A percentile compares a stretch with the other conserved stretches of the same genome.
phyloP scores from a whole-genome alignment of 805 yeast species.

The Nakazawaea molendinolei region DNA sequence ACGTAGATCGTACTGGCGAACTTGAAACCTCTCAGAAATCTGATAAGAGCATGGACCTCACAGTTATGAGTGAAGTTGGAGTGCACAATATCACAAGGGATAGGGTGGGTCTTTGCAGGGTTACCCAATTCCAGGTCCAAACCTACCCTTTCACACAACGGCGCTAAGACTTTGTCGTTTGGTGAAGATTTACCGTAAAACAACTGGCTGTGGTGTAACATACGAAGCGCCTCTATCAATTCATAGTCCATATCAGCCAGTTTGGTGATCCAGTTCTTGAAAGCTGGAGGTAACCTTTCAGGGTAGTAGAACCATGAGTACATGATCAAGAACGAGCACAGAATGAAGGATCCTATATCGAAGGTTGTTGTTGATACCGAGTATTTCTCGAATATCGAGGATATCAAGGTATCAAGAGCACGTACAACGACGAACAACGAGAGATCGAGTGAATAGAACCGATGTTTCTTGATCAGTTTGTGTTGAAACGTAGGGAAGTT shows the following conservation, averaged over 20 bases:
- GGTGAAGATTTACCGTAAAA: constrained; percentile 29
- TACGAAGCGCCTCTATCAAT: constrained; percentile 26
- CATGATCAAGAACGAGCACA: constrained; percentile 29
- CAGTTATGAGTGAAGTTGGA: constrained; percentile 31
- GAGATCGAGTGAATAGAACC: constrained; percentile 29
- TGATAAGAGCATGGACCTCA: constrained; percentile 40
- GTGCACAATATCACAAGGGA: constrained; percentile 36
- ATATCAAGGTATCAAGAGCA: constrained; percentile 28
- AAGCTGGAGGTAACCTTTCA: constrained; percentile 33
- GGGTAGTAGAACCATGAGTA: constrained; percentile 32
- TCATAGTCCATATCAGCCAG: constrained; percentile 42
- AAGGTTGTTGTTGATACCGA: constrained; percentile 11
- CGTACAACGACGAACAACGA: constrained; percentile 30
- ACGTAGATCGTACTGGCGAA: constrained; percentile 35
- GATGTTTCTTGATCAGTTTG: constrained; percentile 23
- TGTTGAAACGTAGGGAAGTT: constrained; percentile 28
- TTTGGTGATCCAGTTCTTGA: constrained; percentile 40
- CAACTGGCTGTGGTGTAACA: constrained; percentile 24
- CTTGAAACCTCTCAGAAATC: constrained; percentile 34
- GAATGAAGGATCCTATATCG: constrained; percentile 26
- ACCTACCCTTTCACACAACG: constrained; percentile 27
- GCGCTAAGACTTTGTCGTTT: constrained; percentile 24
- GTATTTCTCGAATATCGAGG: constrained; percentile 17
- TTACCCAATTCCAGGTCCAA: constrained; percentile 28
- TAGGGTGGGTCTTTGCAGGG: constrained; percentile 23